Evolutionary conservation across 306 rosid genomes (phyloP), one percentile per base, ranked within the genome.

Genomic region (Glycyrrhiza uralensis): DNA sequence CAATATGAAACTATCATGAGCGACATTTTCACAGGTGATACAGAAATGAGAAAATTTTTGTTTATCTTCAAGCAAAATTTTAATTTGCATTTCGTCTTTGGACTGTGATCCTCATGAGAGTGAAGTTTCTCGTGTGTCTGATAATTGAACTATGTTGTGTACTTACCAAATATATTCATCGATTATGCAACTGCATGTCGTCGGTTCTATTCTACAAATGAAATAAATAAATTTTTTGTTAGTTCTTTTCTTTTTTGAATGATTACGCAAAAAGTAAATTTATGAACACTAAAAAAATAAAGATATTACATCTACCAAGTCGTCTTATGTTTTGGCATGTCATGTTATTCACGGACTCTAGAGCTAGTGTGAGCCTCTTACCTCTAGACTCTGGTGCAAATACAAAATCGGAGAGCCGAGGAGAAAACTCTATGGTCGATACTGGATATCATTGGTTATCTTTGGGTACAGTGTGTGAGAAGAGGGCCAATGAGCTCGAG

Each of bases 61-160:
- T 4, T 10, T 55, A 35, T 46, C 69, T 32, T 47, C 30, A 68
- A 20, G 47, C 30, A 33, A 64, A 20, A 38, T 49, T 82, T 57
- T 79, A 23, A 50, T 82, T 69, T 85, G 77, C 79, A 68, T 69
- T 71, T 73, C 52, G 64, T 67, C 54, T 56, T 62, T 41, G 72
- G 74, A 70, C 66, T 56, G 33, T 67, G 78, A 71, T 79, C 55
- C 39, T 54, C 69, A 20, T 20, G 30, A 52, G 60, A 59, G 60
- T 55, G 8, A 33, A 46, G 63, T 72, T 56, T 71, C 75, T 42
- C 22, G 26, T 62, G 59, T 63, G 68, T 55, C 46, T 41, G 39
- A 57, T 22, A 2, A 69, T 62, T 30, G 46, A 59, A 63, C 24
- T 71, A 47, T 32, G 15, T 45, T 26, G 76, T 33, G 62, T 44